Conservation (phyloP, 345 rosid genomes). For the Eucalyptus pauciflora region DNA sequence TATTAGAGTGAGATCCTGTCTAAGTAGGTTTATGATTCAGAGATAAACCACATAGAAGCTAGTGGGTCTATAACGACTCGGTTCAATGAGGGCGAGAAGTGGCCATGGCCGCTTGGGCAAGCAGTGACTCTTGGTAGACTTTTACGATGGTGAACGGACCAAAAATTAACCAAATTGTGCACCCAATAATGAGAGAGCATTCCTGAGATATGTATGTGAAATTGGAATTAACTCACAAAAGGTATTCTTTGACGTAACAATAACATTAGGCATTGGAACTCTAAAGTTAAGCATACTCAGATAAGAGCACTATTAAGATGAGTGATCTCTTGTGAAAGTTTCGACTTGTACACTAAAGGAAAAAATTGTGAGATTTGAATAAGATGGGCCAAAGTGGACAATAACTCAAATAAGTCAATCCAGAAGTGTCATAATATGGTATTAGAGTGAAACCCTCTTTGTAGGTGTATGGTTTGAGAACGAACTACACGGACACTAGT, state of each 20-base stretch:
- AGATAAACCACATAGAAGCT: neutral
- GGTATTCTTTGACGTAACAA: neutral
- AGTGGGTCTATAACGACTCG: neutral
- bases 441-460: too few relatives aligned
- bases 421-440: too few relatives aligned
- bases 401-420: too few relatives aligned
- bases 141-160: neutral
- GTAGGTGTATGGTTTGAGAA: too few relatives aligned
- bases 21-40: neutral
- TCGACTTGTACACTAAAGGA: neutral
- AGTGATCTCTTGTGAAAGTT: neutral
- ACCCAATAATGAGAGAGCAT: neutral
- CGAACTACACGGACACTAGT: too few relatives aligned
- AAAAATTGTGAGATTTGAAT: neutral
- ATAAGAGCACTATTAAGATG: neutral
- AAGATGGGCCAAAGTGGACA: neutral
- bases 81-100: neutral
- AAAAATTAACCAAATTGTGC: neutral
- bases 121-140: neutral
- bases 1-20: neutral
- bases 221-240: neutral
- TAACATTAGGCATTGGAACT: neutral
- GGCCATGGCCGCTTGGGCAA: neutral
- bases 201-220: neutral
- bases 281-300: neutral